phyloP scores from a whole-genome alignment of 805 yeast genomes.

The Metschnikowia lochheadii region DNA sequence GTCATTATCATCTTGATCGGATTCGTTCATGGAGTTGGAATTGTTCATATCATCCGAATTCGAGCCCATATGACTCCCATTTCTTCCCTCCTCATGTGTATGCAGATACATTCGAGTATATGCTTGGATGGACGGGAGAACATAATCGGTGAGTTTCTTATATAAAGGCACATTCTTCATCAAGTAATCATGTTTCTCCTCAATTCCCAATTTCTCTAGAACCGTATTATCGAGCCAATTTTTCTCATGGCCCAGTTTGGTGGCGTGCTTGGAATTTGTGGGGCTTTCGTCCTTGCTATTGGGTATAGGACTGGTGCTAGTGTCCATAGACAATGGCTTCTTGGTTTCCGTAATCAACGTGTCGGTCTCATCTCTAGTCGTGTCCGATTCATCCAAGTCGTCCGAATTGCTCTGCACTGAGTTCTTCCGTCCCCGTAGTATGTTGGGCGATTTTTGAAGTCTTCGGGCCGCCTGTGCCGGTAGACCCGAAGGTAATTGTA shows the following conservation, averaged over 20 bases:
- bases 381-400: neutral
- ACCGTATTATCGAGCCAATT: conserved; percentile 4
- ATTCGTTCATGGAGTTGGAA: neutral
- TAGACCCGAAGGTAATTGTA: neutral
- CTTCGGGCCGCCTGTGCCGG: neutral
- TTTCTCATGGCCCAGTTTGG: neutral
- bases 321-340: neutral
- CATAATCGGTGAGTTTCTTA: conserved; percentile 14
- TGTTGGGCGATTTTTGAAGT: neutral
- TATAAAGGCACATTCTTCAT: conserved; percentile 12
- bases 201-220: conserved; percentile 16
- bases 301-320: neutral
- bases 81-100: neutral
- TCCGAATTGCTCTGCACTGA: neutral
- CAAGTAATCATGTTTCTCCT: conserved; percentile 13
- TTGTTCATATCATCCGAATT: neutral
- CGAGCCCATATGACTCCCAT: neutral
- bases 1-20: neutral
- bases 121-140: conserved; percentile 16
- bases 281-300: neutral
- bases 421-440: neutral
- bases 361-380: neutral
- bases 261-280: neutral
- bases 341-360: neutral
- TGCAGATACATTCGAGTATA: conserved; percentile 1